Percentiles rank a stretch among this genome's conserved stretches.
Conservation (phyloP, 768 basidiomycete species). For the Tylopilus plumbeoviolaceoides region DNA sequence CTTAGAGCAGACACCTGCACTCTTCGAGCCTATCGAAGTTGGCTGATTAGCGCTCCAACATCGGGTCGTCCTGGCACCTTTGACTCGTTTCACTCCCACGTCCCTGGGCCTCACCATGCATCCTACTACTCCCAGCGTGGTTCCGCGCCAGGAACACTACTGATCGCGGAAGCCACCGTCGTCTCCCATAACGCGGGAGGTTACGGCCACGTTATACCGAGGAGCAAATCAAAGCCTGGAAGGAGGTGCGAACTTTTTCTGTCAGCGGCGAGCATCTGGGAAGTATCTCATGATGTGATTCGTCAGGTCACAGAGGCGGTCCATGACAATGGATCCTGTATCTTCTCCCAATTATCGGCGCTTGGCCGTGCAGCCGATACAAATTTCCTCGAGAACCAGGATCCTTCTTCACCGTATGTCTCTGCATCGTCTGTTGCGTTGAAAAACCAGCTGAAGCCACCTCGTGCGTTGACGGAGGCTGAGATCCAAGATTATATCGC, state of each 20-base stretch:
- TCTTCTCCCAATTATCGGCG: not conserved
- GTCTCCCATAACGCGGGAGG: constrained; percentile 28
- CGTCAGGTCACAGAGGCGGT: no score
- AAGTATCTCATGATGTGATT: not conserved
- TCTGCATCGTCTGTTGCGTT: no score
- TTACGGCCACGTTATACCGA: not conserved
- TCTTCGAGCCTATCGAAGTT: no score
- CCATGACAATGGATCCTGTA: no score
- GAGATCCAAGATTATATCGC: not conserved
- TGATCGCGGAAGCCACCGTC: constrained; percentile 55
- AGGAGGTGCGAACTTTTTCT: not conserved
- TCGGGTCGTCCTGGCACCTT: no score
- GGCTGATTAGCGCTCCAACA: no score
- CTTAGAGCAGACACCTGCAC: no score
- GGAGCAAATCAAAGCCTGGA: not conserved
- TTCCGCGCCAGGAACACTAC: constrained; percentile 45
- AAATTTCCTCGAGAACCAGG: no score
- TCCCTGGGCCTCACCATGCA: constrained; percentile 25
- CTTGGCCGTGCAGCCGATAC: not conserved
- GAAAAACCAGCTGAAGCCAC: no score
- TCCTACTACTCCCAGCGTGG: constrained; percentile 49
- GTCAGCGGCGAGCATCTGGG: not conserved
- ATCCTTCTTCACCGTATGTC: no score
- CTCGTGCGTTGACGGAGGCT: not conserved
- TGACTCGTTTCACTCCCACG: no score